Percentiles rank a stretch among this genome's conserved stretches.
phyloP scores from a whole-genome alignment of 2,329 filamentous ascomycete species.

The Lachnellula willkommii region DNA sequence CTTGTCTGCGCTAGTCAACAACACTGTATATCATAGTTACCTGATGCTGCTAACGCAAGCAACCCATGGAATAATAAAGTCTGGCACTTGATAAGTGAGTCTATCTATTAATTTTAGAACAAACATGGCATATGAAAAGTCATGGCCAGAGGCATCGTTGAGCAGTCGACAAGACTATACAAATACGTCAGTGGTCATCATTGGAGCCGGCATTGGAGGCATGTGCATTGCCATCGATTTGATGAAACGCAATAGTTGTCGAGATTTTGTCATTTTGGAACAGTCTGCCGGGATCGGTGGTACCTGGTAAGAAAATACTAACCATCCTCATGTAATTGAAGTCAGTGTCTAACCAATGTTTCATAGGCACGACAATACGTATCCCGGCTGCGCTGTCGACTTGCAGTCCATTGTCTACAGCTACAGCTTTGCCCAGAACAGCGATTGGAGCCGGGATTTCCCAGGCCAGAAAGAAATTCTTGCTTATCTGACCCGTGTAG shows the following conservation, averaged over 20 bases:
- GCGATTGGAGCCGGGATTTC: conserved; percentile 51
- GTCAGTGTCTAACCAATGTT: too few species aligned
- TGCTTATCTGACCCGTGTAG: conserved; percentile 47
- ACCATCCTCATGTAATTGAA: too few species aligned
- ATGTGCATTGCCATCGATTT: conserved; percentile 48
- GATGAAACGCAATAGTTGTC: conserved; percentile 38
- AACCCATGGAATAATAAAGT: too few species aligned
- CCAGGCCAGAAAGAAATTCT: conserved; percentile 55
- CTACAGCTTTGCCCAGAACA: conserved; percentile 53
- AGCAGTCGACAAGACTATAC: too few species aligned
- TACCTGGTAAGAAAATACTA: conserved; percentile 37
- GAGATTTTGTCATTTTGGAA: conserved; percentile 40
- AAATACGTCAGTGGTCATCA: conserved; percentile 37
- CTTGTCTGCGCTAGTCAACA: too few species aligned
- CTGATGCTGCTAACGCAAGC: too few species aligned
- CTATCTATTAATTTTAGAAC: too few species aligned
- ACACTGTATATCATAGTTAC: too few species aligned
- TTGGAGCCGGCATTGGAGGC: conserved; percentile 54
- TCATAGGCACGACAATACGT: too few species aligned
- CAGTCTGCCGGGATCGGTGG: conserved; percentile 48
- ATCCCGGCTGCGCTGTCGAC: not conserved
- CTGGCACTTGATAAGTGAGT: too few species aligned
- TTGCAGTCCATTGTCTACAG: conserved; percentile 40
- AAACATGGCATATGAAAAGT: too few species aligned
- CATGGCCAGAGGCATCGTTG: too few species aligned